A percentile compares a stretch with the other conserved stretches of the same genome.
Conservation (phyloP, 164 flowering plant species). For the Piper longum region DNA sequence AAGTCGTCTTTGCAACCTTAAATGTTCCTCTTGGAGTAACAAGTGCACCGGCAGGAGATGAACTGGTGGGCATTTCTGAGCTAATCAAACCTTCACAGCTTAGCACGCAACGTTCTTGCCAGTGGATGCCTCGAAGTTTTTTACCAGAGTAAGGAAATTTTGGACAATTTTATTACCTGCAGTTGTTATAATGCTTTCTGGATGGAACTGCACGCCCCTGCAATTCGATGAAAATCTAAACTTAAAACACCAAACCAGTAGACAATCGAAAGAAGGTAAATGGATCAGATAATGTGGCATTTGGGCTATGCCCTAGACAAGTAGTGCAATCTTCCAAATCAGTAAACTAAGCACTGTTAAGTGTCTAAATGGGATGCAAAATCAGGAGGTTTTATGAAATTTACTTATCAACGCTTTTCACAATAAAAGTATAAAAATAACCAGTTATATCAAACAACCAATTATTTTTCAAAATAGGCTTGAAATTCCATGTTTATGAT, state of each 20-base stretch:
- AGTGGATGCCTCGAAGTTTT: slow-evolving; percentile 25
- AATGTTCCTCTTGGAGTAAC: not conserved
- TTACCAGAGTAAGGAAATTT: slow-evolving; percentile 43
- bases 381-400: not conserved
- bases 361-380: not conserved
- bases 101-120: not conserved
- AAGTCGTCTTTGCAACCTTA: too few species aligned
- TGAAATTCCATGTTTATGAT: not conserved
- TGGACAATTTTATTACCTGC: slow-evolving; percentile 49
- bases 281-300: not conserved
- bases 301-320: not conserved
- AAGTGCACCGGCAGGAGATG: not conserved
- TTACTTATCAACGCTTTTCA: not conserved
- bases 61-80: not conserved
- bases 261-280: not conserved
- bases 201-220: slow-evolving; percentile 89
- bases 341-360: not conserved
- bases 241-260: not conserved
- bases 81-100: not conserved
- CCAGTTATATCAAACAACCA: not conserved
- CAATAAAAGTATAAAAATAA: not conserved
- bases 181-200: slow-evolving; percentile 58
- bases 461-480: not conserved
- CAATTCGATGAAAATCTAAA: slow-evolving; percentile 1
- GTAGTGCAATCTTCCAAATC: not conserved